phyloP scores from a whole-genome alignment of 768 basidiomycete species.

The Epithele typhae region DNA sequence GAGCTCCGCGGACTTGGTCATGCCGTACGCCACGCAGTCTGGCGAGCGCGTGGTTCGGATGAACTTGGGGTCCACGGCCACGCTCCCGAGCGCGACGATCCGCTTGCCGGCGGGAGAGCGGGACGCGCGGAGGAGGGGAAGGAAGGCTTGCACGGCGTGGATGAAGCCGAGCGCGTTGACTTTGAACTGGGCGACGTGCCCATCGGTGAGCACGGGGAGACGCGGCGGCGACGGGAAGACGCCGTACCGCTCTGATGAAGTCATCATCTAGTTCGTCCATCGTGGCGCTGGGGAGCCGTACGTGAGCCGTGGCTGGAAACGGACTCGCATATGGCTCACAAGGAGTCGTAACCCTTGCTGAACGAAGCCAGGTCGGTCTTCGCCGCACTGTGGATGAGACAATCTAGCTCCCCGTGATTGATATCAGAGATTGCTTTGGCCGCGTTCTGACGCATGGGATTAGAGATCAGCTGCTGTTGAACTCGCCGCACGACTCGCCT shows the following conservation, averaged over 20 bases:
- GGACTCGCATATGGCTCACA: slow-evolving; percentile 5
- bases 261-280: slow-evolving; percentile 8
- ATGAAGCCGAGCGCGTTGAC: slow-evolving; percentile 34
- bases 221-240: no score
- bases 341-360: slow-evolving; percentile 14
- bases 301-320: neutral
- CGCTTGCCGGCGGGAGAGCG: slow-evolving; percentile 29
- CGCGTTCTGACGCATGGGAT: neutral
- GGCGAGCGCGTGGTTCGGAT: slow-evolving; percentile 11
- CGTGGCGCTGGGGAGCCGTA: neutral
- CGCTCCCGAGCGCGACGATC: slow-evolving; percentile 29
- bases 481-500: slow-evolving; percentile 18
- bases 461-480: neutral
- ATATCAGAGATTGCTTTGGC: slow-evolving; percentile 19
- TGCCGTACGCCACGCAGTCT: slow-evolving; percentile 25
- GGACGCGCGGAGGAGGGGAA: slow-evolving; percentile 33
- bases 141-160: slow-evolving; percentile 31
- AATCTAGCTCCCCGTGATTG: slow-evolving; percentile 29
- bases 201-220: no score
- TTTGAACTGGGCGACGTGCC: slow-evolving; percentile 23
- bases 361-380: slow-evolving; percentile 9
- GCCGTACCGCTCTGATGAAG: neutral
- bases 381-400: slow-evolving; percentile 33
- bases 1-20: slow-evolving; percentile 34
- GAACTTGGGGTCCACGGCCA: slow-evolving; percentile 26